Evolutionary conservation across 345 rosid species (phyloP).

Genomic region (Clausena lansium): DNA sequence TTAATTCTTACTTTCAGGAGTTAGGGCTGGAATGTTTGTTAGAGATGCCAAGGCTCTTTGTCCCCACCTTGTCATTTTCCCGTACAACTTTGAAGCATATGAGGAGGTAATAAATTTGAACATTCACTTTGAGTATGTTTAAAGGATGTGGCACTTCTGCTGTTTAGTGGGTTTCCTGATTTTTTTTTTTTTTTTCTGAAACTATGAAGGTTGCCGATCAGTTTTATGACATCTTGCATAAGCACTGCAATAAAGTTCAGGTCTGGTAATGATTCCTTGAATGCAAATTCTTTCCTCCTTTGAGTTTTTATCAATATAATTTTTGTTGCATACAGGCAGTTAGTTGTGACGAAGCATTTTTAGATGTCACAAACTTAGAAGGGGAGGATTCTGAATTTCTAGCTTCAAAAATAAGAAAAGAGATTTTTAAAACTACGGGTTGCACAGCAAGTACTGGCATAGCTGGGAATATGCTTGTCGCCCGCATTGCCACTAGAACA

Average conservation of each 20-base stretch:
- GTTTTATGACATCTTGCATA: slow-evolving; percentile 81
- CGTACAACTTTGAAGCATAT: slow-evolving; percentile 89
- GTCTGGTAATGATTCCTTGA: slow-evolving; percentile 29
- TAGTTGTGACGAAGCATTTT: slow-evolving; percentile 98
- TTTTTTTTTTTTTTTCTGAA: slow-evolving; percentile 2
- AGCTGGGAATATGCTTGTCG: slow-evolving; percentile 87
- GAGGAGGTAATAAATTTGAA: slow-evolving; percentile 55
- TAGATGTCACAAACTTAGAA: slow-evolving; percentile 56
- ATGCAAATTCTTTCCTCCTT: background rate
- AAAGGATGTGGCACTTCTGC: background rate
- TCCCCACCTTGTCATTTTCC: slow-evolving; percentile 77
- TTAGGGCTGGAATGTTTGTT: slow-evolving; percentile 93
- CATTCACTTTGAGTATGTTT: background rate
- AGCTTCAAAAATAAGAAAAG: slow-evolving; percentile 70
- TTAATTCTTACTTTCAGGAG: slow-evolving; percentile 41
- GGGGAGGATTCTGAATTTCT: slow-evolving; percentile 56
- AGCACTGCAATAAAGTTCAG: slow-evolving; percentile 82
- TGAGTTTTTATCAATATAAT: slow-evolving; percentile 12
- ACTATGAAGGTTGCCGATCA: slow-evolving; percentile 86
- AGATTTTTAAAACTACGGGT: slow-evolving; percentile 72
- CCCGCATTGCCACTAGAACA: slow-evolving; percentile 89
- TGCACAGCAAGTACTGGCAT: slow-evolving; percentile 94
- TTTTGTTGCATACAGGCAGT: slow-evolving; percentile 57
- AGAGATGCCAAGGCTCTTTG: slow-evolving; percentile 86
- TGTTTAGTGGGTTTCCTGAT: slow-evolving; percentile 3